Evolutionary conservation across 371 early-diverging fungal species (phyloP).

Genomic region (Lichtheimia corymbifera): DNA sequence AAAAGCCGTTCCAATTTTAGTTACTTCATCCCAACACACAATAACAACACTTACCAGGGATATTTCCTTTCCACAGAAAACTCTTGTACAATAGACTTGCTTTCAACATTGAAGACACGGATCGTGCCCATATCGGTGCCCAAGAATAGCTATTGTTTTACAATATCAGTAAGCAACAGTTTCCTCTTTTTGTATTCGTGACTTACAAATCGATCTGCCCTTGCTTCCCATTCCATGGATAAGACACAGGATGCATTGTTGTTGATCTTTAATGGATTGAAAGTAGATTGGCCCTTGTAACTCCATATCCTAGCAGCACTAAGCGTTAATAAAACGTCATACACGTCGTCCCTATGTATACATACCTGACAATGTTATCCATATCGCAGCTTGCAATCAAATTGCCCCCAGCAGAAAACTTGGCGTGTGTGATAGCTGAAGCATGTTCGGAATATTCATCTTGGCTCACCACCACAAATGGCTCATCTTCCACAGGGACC

Average conservation of each 20-base stretch:
- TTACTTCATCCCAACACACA: background rate
- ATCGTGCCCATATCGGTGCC: slow-evolving; percentile 59
- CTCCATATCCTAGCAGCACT: slow-evolving; percentile 45
- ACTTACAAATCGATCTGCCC: slow-evolving; percentile 55
- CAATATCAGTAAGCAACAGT: background rate
- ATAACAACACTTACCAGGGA: slow-evolving; percentile 38
- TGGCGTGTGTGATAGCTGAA: slow-evolving; percentile 63
- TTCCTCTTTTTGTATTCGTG: background rate
- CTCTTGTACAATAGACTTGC: slow-evolving; percentile 60
- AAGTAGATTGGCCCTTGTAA: slow-evolving; percentile 41
- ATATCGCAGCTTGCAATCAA: slow-evolving; percentile 69
- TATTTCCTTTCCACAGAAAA: slow-evolving; percentile 54
- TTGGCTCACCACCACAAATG: slow-evolving; percentile 50
- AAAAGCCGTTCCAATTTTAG: background rate
- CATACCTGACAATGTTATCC: slow-evolving; percentile 56
- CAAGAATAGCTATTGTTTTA: slow-evolving; percentile 45
- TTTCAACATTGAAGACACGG: slow-evolving; percentile 61
- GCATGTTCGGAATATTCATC: slow-evolving; percentile 65
- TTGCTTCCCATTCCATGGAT: slow-evolving; percentile 64
- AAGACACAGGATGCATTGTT: slow-evolving; percentile 50
- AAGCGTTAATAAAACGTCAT: background rate
- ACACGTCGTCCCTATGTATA: background rate
- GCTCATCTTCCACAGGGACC: slow-evolving; percentile 30
- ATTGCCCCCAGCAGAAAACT: slow-evolving; percentile 60
- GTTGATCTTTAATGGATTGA: slow-evolving; percentile 52